A percentile compares a stretch with the other conserved stretches of the same genome.
phyloP scores from a whole-genome alignment of 208 protist genomes.

The Naegleria gruberi region DNA sequence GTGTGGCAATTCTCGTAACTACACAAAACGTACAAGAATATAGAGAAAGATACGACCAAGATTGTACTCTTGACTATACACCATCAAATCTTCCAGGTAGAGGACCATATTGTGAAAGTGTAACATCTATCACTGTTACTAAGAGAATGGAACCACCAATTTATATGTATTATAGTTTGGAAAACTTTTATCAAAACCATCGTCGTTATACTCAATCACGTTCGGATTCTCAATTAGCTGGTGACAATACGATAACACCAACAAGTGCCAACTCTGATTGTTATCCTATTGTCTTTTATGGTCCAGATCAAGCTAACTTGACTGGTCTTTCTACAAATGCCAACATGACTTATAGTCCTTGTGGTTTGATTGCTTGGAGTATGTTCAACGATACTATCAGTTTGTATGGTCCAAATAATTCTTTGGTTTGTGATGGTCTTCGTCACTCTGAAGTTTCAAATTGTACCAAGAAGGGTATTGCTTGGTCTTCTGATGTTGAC shows the following conservation, averaged over 20 bases:
- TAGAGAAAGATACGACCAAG: slow-evolving; percentile 58
- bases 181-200: slow-evolving; percentile 97
- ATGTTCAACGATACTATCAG: slow-evolving; percentile 87
- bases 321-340: slow-evolving; percentile 13
- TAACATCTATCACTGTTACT: slow-evolving; percentile 29
- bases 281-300: slow-evolving; percentile 26
- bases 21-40: slow-evolving; percentile 62
- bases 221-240: slow-evolving; percentile 61
- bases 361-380: slow-evolving; percentile 88
- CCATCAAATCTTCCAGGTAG: background rate
- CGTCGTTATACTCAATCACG: slow-evolving; percentile 73
- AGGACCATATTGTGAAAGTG: background rate
- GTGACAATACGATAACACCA: slow-evolving; percentile 14
- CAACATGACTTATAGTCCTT: slow-evolving; percentile 78
- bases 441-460: background rate
- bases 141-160: slow-evolving; percentile 69
- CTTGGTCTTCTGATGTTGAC: slow-evolving; percentile 74
- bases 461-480: slow-evolving; percentile 81
- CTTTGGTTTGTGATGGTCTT: background rate
- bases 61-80: background rate
- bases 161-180: slow-evolving; percentile 94
- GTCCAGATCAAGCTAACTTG: slow-evolving; percentile 30
- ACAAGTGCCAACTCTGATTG: background rate
- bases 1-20: slow-evolving; percentile 59
- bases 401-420: background rate